Conservation (phyloP, 345 rosid species). For the Eutrema yunnanense region DNA sequence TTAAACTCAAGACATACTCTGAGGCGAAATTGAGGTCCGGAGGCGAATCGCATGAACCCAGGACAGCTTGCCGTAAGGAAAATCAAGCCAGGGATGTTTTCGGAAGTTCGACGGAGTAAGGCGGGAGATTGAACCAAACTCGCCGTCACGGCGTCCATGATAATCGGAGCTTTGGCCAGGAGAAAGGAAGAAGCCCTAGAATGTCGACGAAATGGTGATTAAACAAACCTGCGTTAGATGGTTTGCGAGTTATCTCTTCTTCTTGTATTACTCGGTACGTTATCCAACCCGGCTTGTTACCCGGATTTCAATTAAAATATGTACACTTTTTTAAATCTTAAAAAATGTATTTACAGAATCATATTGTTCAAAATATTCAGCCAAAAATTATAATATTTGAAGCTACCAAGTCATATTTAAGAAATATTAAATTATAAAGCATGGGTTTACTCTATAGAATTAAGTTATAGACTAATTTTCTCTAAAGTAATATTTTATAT, state of each 20-base stretch:
- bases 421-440: no score
- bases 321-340: no score
- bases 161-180: constrained; percentile 9
- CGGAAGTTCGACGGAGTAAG: constrained; percentile 24
- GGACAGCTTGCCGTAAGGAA: constrained; percentile 28
- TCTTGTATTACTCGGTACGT: no score
- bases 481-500: no score
- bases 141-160: constrained; percentile 44
- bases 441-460: no score
- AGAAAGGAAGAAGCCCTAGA: constrained; percentile 11
- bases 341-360: no score
- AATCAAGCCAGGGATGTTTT: constrained; percentile 26
- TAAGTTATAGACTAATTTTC: no score
- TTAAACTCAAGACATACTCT: constrained; percentile 29
- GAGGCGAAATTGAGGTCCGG: constrained; percentile 11
- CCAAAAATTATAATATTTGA: no score
- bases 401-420: no score
- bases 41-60: constrained; percentile 25
- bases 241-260: not conserved
- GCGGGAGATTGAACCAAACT: constrained; percentile 32
- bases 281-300: no score
- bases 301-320: no score
- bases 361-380: no score
- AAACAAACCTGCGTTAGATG: not conserved
- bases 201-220: not conserved